A percentile compares a stretch with the other conserved stretches of the same genome.
Conservation (phyloP, 2,329 filamentous ascomycete species). For the Chrysosphaeria jannelii region DNA sequence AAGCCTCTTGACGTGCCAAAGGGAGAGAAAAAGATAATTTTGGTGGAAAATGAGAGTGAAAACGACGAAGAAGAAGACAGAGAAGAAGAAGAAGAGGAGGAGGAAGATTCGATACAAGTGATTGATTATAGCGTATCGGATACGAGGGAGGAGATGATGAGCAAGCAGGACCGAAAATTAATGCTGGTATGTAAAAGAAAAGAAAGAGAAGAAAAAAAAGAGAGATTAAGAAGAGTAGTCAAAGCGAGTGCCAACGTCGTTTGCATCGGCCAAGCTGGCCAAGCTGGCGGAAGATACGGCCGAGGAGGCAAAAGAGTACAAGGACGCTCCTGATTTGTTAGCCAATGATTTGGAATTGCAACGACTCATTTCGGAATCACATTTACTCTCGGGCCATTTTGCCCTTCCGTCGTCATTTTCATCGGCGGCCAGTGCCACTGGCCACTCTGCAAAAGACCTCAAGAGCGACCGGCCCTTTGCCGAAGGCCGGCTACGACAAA, state of each 20-base stretch:
- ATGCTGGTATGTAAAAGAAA: no score
- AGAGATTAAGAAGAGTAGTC: no score
- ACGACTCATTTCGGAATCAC: conserved; percentile 68
- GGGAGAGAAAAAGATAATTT: conserved; percentile 7
- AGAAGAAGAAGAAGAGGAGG: conserved; percentile 10
- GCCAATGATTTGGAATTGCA: conserved; percentile 85
- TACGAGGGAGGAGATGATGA: conserved; percentile 12
- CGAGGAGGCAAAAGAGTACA: conserved; percentile 20
- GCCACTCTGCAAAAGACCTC: no score
- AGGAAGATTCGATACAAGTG: conserved; percentile 19
- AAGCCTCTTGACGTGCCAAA: conserved; percentile 30
- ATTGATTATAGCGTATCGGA: conserved; percentile 23
- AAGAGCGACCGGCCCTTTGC: conserved; percentile 12
- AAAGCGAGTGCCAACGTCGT: conserved; percentile 12
- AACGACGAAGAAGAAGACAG: conserved; percentile 1
- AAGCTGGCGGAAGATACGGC: conserved; percentile 5
- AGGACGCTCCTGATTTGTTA: conserved; percentile 37
- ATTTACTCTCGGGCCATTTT: conserved; percentile 37
- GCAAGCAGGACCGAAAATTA: conserved; percentile 42
- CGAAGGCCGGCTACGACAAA: conserved; percentile 43
- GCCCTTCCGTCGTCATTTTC: conserved; percentile 10
- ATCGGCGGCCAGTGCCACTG: conserved; percentile 10
- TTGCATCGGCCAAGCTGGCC: conserved; percentile 3
- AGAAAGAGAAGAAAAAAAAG: no score
- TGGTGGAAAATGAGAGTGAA: conserved; percentile 5